phyloP scores from a whole-genome alignment of 1,139 yeast genomes.

The Suhomyces taliae region DNA sequence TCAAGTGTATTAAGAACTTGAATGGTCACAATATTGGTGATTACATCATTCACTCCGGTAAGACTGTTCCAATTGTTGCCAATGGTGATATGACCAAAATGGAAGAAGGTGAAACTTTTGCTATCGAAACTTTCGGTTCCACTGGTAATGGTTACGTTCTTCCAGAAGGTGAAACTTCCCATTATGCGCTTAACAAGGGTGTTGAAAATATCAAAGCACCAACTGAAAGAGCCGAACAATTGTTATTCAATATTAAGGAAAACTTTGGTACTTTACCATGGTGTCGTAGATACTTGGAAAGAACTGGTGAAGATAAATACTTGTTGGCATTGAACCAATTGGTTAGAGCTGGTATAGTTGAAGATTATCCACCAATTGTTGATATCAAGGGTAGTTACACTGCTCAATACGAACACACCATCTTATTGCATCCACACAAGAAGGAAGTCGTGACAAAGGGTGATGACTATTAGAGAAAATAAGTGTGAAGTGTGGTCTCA shows the following conservation, averaged over 20 bases:
- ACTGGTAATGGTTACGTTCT: slow-evolving; percentile 93
- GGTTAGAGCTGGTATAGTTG: slow-evolving; percentile 82
- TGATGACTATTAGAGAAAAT: slow-evolving; percentile 65
- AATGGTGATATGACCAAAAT: slow-evolving; percentile 92
- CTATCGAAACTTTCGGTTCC: slow-evolving; percentile 96
- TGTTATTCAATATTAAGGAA: slow-evolving; percentile 67
- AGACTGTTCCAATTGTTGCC: slow-evolving; percentile 93
- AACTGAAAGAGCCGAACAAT: slow-evolving; percentile 64
- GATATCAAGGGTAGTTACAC: slow-evolving; percentile 87
- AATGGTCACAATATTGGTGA: slow-evolving; percentile 92
- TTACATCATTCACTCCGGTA: slow-evolving; percentile 87
- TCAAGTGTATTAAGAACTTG: slow-evolving; percentile 86
- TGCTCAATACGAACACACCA: slow-evolving; percentile 95
- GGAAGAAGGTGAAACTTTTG: slow-evolving; percentile 99
- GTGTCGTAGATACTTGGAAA: slow-evolving; percentile 92
- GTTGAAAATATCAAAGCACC: slow-evolving; percentile 46
- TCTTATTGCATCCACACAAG: slow-evolving; percentile 82
- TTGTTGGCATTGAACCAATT: slow-evolving; percentile 83
- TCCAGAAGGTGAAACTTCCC: slow-evolving; percentile 90
- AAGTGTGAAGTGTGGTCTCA: background rate
- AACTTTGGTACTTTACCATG: slow-evolving; percentile 94
- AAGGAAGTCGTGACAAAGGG: slow-evolving; percentile 96
- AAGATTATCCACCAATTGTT: slow-evolving; percentile 95
- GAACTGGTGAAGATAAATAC: slow-evolving; percentile 89
- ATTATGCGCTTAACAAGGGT: slow-evolving; percentile 69